Evolutionary conservation across 164 flowering plant species (phyloP), one percentile per base, ranked within the genome.

Genomic region (Protea cynaroides): DNA sequence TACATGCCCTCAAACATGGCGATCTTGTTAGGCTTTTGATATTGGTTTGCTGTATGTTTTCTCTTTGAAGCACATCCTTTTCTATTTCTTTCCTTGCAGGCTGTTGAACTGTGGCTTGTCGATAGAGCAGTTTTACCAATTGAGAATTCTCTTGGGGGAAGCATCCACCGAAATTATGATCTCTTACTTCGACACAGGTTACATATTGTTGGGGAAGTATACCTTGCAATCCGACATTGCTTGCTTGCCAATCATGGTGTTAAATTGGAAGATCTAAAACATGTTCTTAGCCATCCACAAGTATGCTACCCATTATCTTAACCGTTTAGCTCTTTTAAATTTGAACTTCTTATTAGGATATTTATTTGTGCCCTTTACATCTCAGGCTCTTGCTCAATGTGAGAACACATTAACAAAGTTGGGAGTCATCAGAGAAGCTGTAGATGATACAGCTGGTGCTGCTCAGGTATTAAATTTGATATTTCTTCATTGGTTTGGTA

Each of bases 201-300:
- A 79, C 97, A 94, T 73, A 94, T 94, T 63, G 99, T 94, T 69
- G 99, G 99, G 56, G 99, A 94, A 81, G 99, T 94, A 51, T 82
- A 85, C 70, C 74, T 86, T 74, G 72, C 84, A 37, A 79, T 94
- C 18, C 78, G 87, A 36, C 97, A 94, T 76, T 94, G 97, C 79
- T 84, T 94, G 63, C 76, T 91, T 47, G 97, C 96, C 56, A 89
- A 85, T 69, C 85, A 80, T 59, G 97, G 88, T 63, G 88, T 91
- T 61, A 67, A 78, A 76, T 36, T 84, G 64, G 90, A 82, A 71
- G 82, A 86, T 69, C 81, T 94, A 46, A 82, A 69, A 53, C 75
- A 97, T 71, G 97, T 91, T 74, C 87, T 94, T 52, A 94, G 99
- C 75, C 99, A 94, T 81, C 86, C 90, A 53, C 99, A 94, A 83